Evolutionary conservation across 768 basidiomycete species (phyloP).

Genomic region (Clavulina sp.): DNA sequence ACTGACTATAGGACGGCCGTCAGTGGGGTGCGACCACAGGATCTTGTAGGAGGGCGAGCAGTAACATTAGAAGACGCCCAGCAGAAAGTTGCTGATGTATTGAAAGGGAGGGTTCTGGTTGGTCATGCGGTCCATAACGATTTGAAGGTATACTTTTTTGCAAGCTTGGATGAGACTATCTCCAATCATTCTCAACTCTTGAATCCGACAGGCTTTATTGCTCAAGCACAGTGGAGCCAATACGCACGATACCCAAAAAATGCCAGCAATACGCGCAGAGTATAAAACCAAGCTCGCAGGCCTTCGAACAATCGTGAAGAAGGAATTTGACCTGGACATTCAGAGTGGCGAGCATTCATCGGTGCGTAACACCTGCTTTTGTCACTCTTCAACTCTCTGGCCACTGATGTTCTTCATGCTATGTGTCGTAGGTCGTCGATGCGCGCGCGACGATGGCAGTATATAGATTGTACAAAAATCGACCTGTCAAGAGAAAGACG

Average conservation of each 20-base stretch:
- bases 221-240: conserved; percentile 49
- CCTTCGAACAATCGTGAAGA: conserved; percentile 58
- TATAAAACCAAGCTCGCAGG: conserved; percentile 35
- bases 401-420: too few species aligned
- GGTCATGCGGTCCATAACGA: conserved; percentile 90
- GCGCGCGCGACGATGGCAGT: conserved; percentile 2
- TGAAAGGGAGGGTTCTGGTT: conserved; percentile 63
- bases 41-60: conserved; percentile 45
- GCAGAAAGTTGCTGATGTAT: conserved; percentile 50
- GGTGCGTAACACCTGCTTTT: neutral
- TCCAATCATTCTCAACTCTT: neutral
- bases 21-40: conserved; percentile 61
- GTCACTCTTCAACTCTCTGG: too few species aligned
- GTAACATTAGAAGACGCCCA: conserved; percentile 67
- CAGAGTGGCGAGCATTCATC: conserved; percentile 72
- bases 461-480: neutral
- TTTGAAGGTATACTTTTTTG: conserved; percentile 38
- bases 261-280: conserved; percentile 25
- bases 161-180: neutral
- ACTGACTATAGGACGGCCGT: conserved; percentile 86
- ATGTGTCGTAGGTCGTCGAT: neutral
- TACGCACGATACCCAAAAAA: conserved; percentile 53
- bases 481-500: neutral
- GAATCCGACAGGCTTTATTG: conserved; percentile 34
- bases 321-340: conserved; percentile 64